A percentile compares a stretch with the other conserved stretches of the same genome.
Conservation (phyloP, 2,329 filamentous ascomycete genomes). For the Capronia americana region DNA sequence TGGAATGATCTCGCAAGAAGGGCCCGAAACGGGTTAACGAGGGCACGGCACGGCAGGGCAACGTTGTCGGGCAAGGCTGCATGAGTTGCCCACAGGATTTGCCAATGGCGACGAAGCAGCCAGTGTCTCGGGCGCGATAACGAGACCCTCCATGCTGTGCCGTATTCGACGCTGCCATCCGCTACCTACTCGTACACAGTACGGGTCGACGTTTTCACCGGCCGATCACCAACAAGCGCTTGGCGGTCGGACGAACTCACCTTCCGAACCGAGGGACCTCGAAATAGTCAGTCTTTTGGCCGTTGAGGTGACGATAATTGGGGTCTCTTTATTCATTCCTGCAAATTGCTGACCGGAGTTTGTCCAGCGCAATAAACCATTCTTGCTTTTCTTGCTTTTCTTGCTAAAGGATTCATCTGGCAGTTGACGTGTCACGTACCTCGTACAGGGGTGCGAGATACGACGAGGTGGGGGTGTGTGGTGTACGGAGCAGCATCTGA, state of each 20-base stretch:
- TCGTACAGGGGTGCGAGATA: constrained; percentile 16
- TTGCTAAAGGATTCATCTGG: not conserved
- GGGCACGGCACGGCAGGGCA: not conserved
- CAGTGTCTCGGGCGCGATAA: not conserved
- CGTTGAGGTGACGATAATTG: not conserved
- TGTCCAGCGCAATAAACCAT: not conserved
- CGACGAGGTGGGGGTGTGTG: not conserved
- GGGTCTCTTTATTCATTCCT: not conserved
- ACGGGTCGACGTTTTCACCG: not conserved
- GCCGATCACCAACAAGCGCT: not conserved
- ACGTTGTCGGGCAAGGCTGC: constrained; percentile 9
- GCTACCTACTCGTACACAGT: not conserved
- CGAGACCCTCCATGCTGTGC: not conserved
- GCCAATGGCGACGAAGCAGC: not conserved
- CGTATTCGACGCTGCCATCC: not conserved
- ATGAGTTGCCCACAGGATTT: not conserved
- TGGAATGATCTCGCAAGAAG: constrained; percentile 17
- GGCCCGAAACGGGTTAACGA: constrained; percentile 9
- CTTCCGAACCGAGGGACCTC: not conserved
- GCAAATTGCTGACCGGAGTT: not conserved
- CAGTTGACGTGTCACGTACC: constrained; percentile 3
- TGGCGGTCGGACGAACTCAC: not conserved
- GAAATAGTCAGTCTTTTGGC: not conserved
- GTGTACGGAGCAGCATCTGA: not conserved
- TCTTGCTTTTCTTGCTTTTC: not conserved